Evolutionary conservation across 495 filamentous ascomycete genomes (phyloP).

Genomic region (Neurospora discreta): DNA sequence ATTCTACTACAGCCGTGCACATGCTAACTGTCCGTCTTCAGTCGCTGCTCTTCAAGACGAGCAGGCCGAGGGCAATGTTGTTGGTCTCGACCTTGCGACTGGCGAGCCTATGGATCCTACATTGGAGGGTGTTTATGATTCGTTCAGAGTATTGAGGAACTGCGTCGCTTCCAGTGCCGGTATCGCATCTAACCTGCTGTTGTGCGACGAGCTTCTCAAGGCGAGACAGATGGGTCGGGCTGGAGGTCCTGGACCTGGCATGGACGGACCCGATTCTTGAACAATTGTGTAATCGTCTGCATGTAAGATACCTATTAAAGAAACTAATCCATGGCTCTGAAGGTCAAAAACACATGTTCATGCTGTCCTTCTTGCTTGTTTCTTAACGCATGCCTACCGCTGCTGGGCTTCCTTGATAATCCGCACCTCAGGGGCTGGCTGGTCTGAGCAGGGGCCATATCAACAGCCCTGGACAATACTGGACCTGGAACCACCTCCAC

Average conservation of each 20-base stretch:
- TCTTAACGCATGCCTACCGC: background rate
- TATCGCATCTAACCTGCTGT: slow-evolving; percentile 87
- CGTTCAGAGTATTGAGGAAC: slow-evolving; percentile 88
- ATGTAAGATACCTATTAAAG: slow-evolving; percentile 22
- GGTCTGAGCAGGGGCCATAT: background rate
- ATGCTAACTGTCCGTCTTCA: slow-evolving; percentile 21
- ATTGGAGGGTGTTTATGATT: slow-evolving; percentile 87
- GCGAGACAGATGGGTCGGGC: slow-evolving; percentile 78
- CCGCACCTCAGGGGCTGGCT: background rate
- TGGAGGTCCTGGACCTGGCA: slow-evolving; percentile 40
- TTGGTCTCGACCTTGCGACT: slow-evolving; percentile 74
- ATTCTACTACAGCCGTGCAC: background rate
- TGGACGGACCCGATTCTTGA: slow-evolving; percentile 41
- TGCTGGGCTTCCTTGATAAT: background rate
- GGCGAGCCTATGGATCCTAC: slow-evolving; percentile 96
- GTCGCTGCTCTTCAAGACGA: slow-evolving; percentile 83
- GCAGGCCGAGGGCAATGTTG: slow-evolving; percentile 67
- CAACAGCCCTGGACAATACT: background rate
- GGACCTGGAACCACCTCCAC: background rate
- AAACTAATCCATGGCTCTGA: slow-evolving; percentile 9
- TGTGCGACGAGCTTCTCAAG: slow-evolving; percentile 96
- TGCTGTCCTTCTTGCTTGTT: background rate
- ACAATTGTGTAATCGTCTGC: slow-evolving; percentile 2
- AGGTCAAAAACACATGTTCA: background rate
- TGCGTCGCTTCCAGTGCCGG: slow-evolving; percentile 86